Conservation (phyloP, 139 green algal species). For the Micromonas pusilla region DNA sequence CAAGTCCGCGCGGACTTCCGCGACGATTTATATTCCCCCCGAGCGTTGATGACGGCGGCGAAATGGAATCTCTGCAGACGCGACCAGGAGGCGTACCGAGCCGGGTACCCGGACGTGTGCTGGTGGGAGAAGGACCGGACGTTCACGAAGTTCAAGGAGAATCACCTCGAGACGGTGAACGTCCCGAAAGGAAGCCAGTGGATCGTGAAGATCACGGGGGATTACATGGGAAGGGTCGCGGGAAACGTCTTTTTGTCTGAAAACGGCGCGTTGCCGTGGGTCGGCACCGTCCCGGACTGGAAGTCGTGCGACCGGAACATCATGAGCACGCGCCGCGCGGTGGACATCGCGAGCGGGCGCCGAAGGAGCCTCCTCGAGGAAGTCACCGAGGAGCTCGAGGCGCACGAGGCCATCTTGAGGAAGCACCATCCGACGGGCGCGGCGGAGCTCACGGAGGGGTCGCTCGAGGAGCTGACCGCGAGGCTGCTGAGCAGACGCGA, state of each 20-base stretch:
- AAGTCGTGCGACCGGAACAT: neutral
- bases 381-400: too few species aligned
- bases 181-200: neutral
- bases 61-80: slow-evolving; percentile 13
- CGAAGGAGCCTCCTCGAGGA: too few species aligned
- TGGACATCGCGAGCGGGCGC: neutral
- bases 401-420: too few species aligned
- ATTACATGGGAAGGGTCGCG: neutral
- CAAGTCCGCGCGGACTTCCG: neutral
- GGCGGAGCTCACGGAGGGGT: too few species aligned
- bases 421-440: too few species aligned
- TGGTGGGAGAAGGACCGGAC: slow-evolving; percentile 19
- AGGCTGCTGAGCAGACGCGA: too few species aligned
- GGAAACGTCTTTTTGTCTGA: neutral
- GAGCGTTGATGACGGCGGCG: neutral
- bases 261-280: neutral
- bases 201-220: neutral
- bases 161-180: neutral
- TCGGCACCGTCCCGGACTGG: neutral
- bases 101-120: slow-evolving; percentile 1
- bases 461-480: too few species aligned
- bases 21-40: neutral
- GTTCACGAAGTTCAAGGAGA: neutral
- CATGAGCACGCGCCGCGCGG: neutral
- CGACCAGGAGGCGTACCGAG: neutral